phyloP scores from a whole-genome alignment of 768 basidiomycete genomes.

The Boletus barrowsii region DNA sequence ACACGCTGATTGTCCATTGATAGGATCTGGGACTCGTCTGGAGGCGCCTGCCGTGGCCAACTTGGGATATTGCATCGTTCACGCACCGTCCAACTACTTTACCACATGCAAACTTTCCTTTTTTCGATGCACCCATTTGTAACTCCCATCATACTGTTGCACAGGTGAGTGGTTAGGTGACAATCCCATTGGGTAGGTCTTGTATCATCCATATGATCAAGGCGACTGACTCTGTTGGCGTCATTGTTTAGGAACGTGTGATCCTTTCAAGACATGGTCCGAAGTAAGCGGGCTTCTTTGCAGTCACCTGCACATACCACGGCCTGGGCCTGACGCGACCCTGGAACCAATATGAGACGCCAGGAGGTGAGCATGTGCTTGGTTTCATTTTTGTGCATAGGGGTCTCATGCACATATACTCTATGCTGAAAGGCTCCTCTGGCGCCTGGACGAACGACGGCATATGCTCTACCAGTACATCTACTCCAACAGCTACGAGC shows the following conservation, averaged over 20 bases:
- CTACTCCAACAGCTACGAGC: no score
- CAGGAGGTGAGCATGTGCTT: no score
- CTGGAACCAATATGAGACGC: no score
- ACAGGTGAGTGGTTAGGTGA: constrained; percentile 45
- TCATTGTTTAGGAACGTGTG: constrained; percentile 37
- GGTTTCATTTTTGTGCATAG: no score
- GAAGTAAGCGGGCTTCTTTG: constrained; percentile 27
- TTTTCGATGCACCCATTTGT: background rate
- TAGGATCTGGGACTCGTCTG: constrained; percentile 48
- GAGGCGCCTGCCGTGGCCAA: constrained; percentile 39
- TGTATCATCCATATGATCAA: background rate
- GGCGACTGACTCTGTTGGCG: background rate
- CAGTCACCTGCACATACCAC: no score
- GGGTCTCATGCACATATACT: no score
- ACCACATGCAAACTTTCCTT: constrained; percentile 32
- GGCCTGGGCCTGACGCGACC: no score
- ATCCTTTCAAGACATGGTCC: constrained; percentile 55
- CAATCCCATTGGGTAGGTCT: constrained; percentile 29
- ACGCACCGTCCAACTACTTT: constrained; percentile 50
- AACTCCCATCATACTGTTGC: constrained; percentile 32
- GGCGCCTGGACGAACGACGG: no score
- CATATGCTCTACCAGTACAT: no score
- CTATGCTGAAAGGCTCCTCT: no score
- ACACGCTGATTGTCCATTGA: background rate
- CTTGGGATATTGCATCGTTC: constrained; percentile 44